phyloP scores from a whole-genome alignment of 768 basidiomycete genomes.

The Cantharellus anzutake region DNA sequence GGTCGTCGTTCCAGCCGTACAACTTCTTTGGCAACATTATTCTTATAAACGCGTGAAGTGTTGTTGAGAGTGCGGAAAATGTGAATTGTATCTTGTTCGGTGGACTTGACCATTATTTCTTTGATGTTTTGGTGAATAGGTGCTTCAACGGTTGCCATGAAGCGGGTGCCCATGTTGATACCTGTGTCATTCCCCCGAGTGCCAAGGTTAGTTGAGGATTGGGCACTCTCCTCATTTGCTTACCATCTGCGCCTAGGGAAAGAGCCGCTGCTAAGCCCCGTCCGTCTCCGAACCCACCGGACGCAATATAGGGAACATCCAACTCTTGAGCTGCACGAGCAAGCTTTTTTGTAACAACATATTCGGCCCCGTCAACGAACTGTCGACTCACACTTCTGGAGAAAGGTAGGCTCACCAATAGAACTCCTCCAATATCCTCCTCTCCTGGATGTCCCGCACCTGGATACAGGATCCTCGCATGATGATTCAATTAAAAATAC shows the following conservation, averaged over 20 bases:
- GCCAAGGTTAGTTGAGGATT: too few relatives aligned
- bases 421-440: conserved; percentile 75
- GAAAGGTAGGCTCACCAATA: conserved; percentile 33
- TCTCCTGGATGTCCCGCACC: conserved; percentile 91
- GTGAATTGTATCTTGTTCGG: conserved; percentile 30
- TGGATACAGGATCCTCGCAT: conserved; percentile 14
- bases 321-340: conserved; percentile 75
- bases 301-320: conserved; percentile 71
- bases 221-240: conserved; percentile 13
- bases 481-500: neutral
- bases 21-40: conserved; percentile 70
- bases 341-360: conserved; percentile 27
- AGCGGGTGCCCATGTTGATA: conserved; percentile 78
- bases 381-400: neutral
- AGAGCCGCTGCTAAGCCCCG: conserved; percentile 69
- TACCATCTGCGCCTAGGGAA: conserved; percentile 59
- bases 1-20: conserved; percentile 60
- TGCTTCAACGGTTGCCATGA: conserved; percentile 82
- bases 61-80: conserved; percentile 79
- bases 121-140: conserved; percentile 85
- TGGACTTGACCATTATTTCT: conserved; percentile 61
- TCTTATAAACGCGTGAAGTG: conserved; percentile 70
- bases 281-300: conserved; percentile 77
- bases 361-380: neutral
- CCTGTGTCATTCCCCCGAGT: conserved; percentile 27